Base-by-base conservation (phyloP, 1,284 basidiomycete genomes). In the Moniliophthora roreri region DNA sequence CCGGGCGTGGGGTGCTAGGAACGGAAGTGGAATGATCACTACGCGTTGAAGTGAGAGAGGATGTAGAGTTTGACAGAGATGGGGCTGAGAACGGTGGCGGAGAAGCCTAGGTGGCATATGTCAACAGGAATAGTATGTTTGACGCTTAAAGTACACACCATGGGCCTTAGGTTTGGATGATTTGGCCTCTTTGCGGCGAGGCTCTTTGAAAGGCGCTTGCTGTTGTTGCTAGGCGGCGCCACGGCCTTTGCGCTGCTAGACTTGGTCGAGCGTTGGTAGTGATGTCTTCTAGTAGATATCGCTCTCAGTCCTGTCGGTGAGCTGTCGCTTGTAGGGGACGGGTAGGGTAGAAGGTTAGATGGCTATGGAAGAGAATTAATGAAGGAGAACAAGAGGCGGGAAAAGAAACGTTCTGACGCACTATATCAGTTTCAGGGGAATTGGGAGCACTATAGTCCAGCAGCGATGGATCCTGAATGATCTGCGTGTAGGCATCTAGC, bases 401-500 rank as follows among this genome's bases (percentile, higher is more conserved):
- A 48, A 40, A 41, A 35, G 36, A 37, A 5, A 32, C 54, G 38
- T 21, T n/a, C n/a, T n/a, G n/a, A n/a, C n/a, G n/a, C n/a, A 56
- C 54, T 35, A 49, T 51, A 36, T 26, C 21, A 18, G 42, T 53
- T 16, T 48, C 35, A 32, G 51, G 39, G 32, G 48, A 35, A 13
- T 44, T 39, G 48, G 39, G 15, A 10, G 48, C 20, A n/a, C 46
- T 42, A 9, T 20, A 35, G 37, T 23, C 34, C 20, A 38, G 41
- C 9, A 18, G 36, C 32, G 28, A 21, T 20, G 46, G 44, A 1
- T 59, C 51, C 47, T 56, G 54, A 26, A 58, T 51, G 20, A 66
- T 62, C 20, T 59, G 59, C 47, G 67, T 65, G 55, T 69, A 73
- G 23, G 75, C 75, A 47, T 72, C 69, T 20, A 79, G 67, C 76